Evolutionary conservation across 495 filamentous ascomycete species (phyloP), one percentile per base, ranked within the genome.

Genomic region (Massariosphaeria phaeospora): DNA sequence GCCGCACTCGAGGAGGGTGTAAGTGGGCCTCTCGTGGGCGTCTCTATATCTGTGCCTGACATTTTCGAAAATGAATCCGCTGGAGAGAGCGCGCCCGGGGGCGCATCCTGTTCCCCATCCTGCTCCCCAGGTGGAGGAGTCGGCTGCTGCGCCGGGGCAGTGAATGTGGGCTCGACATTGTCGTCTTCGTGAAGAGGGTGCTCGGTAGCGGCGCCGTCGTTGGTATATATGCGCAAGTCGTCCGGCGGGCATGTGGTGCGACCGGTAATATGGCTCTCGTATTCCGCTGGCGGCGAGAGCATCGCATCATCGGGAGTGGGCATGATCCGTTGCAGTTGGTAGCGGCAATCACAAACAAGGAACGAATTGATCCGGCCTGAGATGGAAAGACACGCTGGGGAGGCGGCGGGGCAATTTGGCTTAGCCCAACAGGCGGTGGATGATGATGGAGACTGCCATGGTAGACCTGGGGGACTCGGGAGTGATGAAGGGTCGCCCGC

Each of bases 201-300:
- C 13, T 57, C 56, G 18, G 5, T 26, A 15, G 21, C 20, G 9
- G 24, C 17, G 23, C 53, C 48, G 38, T 43, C 27, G 3, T 35
- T 26, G 8, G 31, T 23, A 21, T 49, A 46, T n/a, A 47, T 52
- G 51, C 69, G 61, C 42, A 58, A 43, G 29, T 70, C 67, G 35
- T 84, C 81, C 20, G 80, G 79, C 27, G 80, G 81, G 70, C 80
- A 84, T 55, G 77, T 74, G 36, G 75, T 69, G 65, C 76, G 80
- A 54, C 68, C 66, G 48, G 72, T 72, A 55, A 73, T 68, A 59
- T 75, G 76, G 48, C 61, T 59, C 68, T 72, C 66, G 58, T 67
- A 69, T 73, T 76, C 65, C 6, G 55, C 38, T 27, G 75, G 74
- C 55, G 67, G 63, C 49, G 72, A 69, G 27, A 66, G 70, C 51